phyloP scores from a whole-genome alignment of 441 rosid genomes.

The Daphne laureola region DNA sequence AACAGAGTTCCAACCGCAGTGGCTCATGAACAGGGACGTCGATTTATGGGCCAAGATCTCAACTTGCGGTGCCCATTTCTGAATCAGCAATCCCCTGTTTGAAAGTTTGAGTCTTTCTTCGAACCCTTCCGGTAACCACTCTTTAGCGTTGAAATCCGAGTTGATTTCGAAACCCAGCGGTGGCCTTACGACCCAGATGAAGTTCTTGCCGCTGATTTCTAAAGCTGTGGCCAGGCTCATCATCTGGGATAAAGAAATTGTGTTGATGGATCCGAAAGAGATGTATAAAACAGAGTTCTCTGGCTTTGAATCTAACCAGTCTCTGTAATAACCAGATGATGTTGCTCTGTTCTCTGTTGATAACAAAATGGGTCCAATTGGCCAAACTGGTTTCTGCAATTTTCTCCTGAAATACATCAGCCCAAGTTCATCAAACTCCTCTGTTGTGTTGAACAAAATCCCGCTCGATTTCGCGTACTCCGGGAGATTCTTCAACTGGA shows the following conservation, averaged over 20 bases:
- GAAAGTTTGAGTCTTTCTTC: constrained; percentile 30
- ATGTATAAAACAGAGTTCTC: constrained; percentile 36
- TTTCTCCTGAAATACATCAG: constrained; percentile 30
- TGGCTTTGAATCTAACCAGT: constrained; percentile 41
- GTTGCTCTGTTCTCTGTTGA: constrained; percentile 19
- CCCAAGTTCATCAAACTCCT: constrained; percentile 39
- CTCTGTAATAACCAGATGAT: constrained; percentile 16
- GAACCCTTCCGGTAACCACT: constrained; percentile 48
- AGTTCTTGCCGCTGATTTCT: constrained; percentile 32
- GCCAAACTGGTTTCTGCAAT: constrained; percentile 31
- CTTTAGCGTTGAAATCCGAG: constrained; percentile 29
- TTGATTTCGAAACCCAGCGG: constrained; percentile 54
- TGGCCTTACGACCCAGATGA: constrained; percentile 70
- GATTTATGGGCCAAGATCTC: constrained; percentile 46
- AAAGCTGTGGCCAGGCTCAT: constrained; percentile 45
- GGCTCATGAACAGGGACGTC: constrained; percentile 42
- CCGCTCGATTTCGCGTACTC: constrained; percentile 46
- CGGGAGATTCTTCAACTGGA: constrained; percentile 32
- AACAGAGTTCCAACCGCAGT: constrained; percentile 67
- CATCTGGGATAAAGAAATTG: constrained; percentile 45
- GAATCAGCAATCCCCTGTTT: constrained; percentile 33
- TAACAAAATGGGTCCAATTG: constrained; percentile 42
- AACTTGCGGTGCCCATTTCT: constrained; percentile 58
- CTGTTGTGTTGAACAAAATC: constrained; percentile 40
- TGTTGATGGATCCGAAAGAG: constrained; percentile 51